Conservation (phyloP, 768 basidiomycete genomes). For the Rhodotorula paludigena region DNA sequence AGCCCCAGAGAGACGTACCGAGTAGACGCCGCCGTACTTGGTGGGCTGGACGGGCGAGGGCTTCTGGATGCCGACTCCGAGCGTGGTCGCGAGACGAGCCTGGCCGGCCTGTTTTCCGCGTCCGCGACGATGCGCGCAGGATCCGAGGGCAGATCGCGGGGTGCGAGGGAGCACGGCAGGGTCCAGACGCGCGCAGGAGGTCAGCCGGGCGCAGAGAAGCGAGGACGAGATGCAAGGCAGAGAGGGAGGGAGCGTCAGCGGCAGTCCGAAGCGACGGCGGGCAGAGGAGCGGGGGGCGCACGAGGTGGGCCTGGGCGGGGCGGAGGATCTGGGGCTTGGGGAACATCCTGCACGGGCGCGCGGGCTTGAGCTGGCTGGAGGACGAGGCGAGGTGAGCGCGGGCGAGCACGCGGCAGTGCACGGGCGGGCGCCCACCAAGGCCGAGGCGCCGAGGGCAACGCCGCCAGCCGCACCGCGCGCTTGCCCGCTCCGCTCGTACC, state of each 20-base stretch:
- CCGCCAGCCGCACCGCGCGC: too few species aligned
- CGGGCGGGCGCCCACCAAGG: too few species aligned
- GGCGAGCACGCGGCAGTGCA: background rate
- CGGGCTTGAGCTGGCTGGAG: background rate
- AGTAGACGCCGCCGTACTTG: constrained; percentile 90
- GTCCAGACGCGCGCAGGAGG: too few species aligned
- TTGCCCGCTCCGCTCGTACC: too few species aligned
- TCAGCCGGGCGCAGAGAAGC: too few species aligned
- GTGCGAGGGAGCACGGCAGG: too few species aligned
- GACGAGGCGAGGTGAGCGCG: background rate
- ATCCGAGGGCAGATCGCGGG: too few species aligned
- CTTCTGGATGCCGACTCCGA: constrained; percentile 31
- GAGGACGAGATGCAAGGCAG: background rate
- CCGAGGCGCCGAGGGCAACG: background rate
- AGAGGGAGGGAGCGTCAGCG: constrained; percentile 4
- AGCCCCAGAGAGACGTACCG: constrained; percentile 56
- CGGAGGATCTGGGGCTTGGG: constrained; percentile 23
- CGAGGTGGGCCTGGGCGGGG: constrained; percentile 19
- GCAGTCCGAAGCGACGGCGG: background rate
- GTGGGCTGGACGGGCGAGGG: constrained; percentile 52
- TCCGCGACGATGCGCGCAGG: background rate
- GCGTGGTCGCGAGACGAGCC: constrained; percentile 33
- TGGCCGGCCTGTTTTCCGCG: constrained; percentile 26
- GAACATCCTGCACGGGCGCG: background rate
- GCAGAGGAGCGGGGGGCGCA: background rate